phyloP scores from a whole-genome alignment of 2,329 filamentous ascomycete genomes.

The Neonectria ditissima region DNA sequence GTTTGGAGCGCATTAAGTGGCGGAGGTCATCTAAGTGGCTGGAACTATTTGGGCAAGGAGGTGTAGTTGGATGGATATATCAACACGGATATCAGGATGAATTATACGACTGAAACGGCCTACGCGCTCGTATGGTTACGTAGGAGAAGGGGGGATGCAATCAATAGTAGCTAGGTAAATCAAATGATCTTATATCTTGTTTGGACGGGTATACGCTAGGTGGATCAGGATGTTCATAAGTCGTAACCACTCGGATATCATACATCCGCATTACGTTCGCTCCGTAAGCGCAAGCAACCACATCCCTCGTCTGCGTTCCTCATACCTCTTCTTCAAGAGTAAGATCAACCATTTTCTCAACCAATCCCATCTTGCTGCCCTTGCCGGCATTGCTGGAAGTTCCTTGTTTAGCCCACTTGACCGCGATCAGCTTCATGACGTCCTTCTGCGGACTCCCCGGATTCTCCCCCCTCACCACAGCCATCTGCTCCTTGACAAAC shows the following conservation, averaged over 20 bases:
- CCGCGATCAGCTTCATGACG: slow-evolving; percentile 75
- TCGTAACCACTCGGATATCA: neutral
- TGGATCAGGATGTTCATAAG: neutral
- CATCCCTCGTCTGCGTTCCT: neutral
- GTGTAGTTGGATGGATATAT: neutral
- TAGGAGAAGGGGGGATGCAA: neutral
- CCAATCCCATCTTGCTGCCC: slow-evolving; percentile 36
- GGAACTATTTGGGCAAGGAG: neutral
- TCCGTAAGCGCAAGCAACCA: neutral
- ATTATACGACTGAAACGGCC: slow-evolving; percentile 19
- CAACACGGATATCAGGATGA: slow-evolving; percentile 9
- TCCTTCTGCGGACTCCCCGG: slow-evolving; percentile 71
- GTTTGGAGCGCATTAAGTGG: slow-evolving; percentile 62
- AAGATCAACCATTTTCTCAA: slow-evolving; percentile 43
- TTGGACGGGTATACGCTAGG: neutral
- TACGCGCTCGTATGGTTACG: slow-evolving; percentile 1
- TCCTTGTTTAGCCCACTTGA: slow-evolving; percentile 67
- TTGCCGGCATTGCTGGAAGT: slow-evolving; percentile 49
- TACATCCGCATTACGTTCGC: neutral
- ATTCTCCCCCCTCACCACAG: slow-evolving; percentile 66
- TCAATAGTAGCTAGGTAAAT: neutral
- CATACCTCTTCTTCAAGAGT: slow-evolving; percentile 39
- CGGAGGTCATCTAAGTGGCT: neutral
- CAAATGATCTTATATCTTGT: neutral
- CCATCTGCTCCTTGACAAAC: slow-evolving; percentile 77